Evolutionary conservation across 371 early-diverging fungal genomes (phyloP), one percentile per base, ranked within the genome.

Genomic region (Sporodiniella umbellata): DNA sequence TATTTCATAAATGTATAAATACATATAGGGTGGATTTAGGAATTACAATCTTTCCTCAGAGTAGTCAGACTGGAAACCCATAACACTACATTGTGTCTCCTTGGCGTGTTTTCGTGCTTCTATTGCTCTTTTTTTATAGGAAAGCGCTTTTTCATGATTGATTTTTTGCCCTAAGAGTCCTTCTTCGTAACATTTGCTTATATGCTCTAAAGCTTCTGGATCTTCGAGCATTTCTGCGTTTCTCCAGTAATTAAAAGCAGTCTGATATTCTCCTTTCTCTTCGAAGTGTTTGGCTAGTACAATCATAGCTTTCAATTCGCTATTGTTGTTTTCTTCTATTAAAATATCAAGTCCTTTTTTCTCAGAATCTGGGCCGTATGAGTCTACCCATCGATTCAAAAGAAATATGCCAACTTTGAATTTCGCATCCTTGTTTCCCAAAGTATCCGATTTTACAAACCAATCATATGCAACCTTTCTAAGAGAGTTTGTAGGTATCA

Each of bases 51-150:
- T 31, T 46, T 58, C 58, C 23, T 58, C 58, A 37, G 60, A 60
- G 22, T 37, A 47, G 22, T 55, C 61, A 31, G 61, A 60, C 15
- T 55, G 51, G 40, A 60, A 60, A 8, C 61, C 61, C 43, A 51
- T 43, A 2, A 22, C 42, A 44, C 61, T 60, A n/a, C 52, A 51
- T 26, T 60, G 61, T 37, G 48, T 55, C 14, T 60, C 61, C 19
- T 48, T 14, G 8, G 48, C 56, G 26, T 55, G 42, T 26, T 54
- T 60, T 54, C 61, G 61, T 25, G 56, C 55, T 39, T 51, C 56
- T 8, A 30, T 23, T 21, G 61, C 61, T 25, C 30, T 37, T 17
- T 51, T 6, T 18, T 25, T 51, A 14, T 47, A 55, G 1, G 15
- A 24, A 6, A 7, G 15, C 4, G 56, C 21, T 22, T 47, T 19